Evolutionary conservation across 148 eudicot species (phyloP), one percentile per base, ranked within the genome.

Genomic region (Euryodendron excelsum): DNA sequence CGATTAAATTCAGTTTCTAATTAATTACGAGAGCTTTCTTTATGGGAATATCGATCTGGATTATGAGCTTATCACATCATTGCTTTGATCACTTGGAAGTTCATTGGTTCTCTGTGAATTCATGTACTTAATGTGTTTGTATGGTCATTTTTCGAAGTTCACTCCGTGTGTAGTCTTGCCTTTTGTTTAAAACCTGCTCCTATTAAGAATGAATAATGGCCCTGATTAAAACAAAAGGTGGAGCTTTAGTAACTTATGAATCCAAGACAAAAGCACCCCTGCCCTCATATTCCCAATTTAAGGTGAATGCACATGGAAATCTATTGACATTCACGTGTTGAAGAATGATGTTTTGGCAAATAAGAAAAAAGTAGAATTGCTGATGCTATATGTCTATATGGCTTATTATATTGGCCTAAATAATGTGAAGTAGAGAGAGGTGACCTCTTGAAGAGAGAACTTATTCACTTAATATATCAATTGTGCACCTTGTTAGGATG

Each of bases 11-110:
- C n/a, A 12, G 73, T 71, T 30, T 45, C 74, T 50, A 50, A 47
- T n/a, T 18, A 39, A 23, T 74, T 20, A 23, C 13, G 59, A 39
- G 66, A 37, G 27, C 34, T 59, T 74, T 59, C 52, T 37, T 37
- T 41, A 21, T 39, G 17, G 50, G 33, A 59, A 36, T 56, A 14
- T 67, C 25, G 31, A 17, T 37, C 23, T 27, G 8, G 58, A 12
- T 58, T 37, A 55, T 80, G 65, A 55, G 68, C n/a, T 72, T 39
- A 69, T 45, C 7, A 30, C 34, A 18, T 14, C 39, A 63, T 63
- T 63, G 68, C 39, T 63, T 63, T 63, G 10, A 17, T 63, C 37
- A 33, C 39, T 63, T 27, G 3, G 3, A 23, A 30, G 58, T 71
- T 69, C 33, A 9, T 52, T 41, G 67, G 6, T 31, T 62, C 67